A percentile compares a stretch with the other conserved stretches of the same genome.
Conservation (phyloP, 2,329 filamentous ascomycete genomes). For the Diaporthe citri region DNA sequence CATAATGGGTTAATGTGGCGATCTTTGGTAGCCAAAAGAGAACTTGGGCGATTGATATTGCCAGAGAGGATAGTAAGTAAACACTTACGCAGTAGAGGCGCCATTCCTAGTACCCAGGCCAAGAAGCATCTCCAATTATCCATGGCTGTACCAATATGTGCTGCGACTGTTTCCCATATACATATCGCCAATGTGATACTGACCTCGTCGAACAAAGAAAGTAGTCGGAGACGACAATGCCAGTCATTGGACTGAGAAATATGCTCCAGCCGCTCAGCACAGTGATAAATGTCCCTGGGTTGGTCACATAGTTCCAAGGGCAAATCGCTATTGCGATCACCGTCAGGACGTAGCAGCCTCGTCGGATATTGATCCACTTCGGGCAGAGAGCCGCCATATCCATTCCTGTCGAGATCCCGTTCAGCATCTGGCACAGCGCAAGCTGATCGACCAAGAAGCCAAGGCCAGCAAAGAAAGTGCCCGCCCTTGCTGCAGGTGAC, state of each 20-base stretch:
- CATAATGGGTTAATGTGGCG: background rate
- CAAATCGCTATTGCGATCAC: constrained; percentile 55
- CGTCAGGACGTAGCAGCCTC: constrained; percentile 58
- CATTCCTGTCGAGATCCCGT: constrained; percentile 54
- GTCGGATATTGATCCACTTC: constrained; percentile 61
- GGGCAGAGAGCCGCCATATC: constrained; percentile 61
- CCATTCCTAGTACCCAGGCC: constrained; percentile 55
- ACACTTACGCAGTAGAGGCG: constrained; percentile 47
- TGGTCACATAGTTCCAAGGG: constrained; percentile 57
- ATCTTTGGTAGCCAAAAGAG: too few relatives aligned
- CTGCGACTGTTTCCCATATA: constrained; percentile 52
- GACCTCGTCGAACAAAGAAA: constrained; percentile 54
- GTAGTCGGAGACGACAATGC: constrained; percentile 60
- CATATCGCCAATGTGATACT: constrained; percentile 58
- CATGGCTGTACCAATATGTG: constrained; percentile 58
- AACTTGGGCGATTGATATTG: background rate
- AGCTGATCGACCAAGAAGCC: constrained; percentile 52
- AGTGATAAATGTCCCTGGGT: constrained; percentile 57
- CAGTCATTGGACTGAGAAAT: constrained; percentile 62
- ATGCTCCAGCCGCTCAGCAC: constrained; percentile 52
- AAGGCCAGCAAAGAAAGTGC: constrained; percentile 53
- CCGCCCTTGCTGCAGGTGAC: constrained; percentile 48
- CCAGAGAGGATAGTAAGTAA: background rate
- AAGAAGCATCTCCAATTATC: constrained; percentile 58
- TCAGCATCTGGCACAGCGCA: constrained; percentile 47